Evolutionary conservation across 1,139 yeast genomes (phyloP), one percentile per base, ranked within the genome.

Genomic region (Candida neerlandica): DNA sequence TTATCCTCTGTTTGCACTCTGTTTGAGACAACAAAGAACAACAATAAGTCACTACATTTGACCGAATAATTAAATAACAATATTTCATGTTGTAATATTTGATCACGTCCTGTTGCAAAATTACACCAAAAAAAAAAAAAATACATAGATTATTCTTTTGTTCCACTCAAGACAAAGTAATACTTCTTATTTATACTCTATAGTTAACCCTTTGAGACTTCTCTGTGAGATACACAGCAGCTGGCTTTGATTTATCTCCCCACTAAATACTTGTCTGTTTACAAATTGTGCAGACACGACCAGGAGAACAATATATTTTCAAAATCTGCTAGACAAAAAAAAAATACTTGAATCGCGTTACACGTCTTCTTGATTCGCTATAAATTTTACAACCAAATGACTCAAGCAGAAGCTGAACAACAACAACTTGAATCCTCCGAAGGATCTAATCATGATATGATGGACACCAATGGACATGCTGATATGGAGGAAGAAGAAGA

Each of bases 401-500:
- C 52, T 34, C 52, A 47, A 40, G 15, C 53, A 37, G 53, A 50
- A 30, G 41, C 47, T 14, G 46, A 46, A 43, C 43, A 45, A 40
- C 33, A 41, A 43, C 21, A 29, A 37, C 44, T 16, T 44, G 27
- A 40, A 16, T 15, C 38, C 38, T 45, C 39, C 16, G 15, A 43
- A 39, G 33, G 26, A 18, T 40, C 43, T 29, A 12, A 27, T 18
- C 43, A 11, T 11, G 34, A 40, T 26, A 3, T 14, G 7, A 41
- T 41, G 39, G 32, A 43, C 26, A 42, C 16, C 4, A 40, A 26
- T 32, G 41, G 29, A 19, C 41, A 37, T 9, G 41, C 26, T 15
- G 45, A 38, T 10, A 40, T n/a, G 10, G 51, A 41, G 15, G 44
- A 33, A 11, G 54, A 51, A 37, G 75, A 70, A 34, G 78, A 73